Base-by-base conservation (phyloP, 768 basidiomycete species). In the Amanita rimosa region DNA sequence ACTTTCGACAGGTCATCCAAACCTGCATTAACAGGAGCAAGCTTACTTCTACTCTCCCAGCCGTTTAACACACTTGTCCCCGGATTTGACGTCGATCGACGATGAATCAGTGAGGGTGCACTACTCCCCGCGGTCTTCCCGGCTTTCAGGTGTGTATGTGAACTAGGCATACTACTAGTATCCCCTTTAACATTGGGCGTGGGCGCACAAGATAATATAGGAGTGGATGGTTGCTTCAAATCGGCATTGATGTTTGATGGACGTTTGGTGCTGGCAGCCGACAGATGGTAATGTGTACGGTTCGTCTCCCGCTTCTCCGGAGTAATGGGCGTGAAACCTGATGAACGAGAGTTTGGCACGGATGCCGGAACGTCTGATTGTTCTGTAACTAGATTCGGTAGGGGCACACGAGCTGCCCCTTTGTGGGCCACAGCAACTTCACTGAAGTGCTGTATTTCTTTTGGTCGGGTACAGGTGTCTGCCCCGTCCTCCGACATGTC, bases 241-340 rank as follows among this genome's bases (percentile, higher is more conserved):
- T 33, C 34, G 11, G 17, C 36, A n/a, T 37, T 37, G 45, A 46
- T 22, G 37, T 26, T 14, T 48, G 41, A 49, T 35, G 50, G 49
- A 52, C 11, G 46, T 52, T 46, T 46, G 54, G 53, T 21, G 6
- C 33, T 52, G 42, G 14, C 16, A 38, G 17, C 10, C 22, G 13
- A 16, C 17, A 31, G 17, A 26, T 48, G 31, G 11, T 7, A 19
- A 11, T 3, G 9, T 17, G 29, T 27, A 11, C 39, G 37, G 17
- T 33, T 49, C 0, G 67, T 62, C 36, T 70, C 69, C 42, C 67
- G 64, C 46, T 73, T 75, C 43, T 77, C 67, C 0, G 76, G 75
- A 4, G 73, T 70, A 10, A 86, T 74, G 0, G 84, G 78, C 16
- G 85, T 70, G 55, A 88, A 88, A 1, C 84, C 85, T 44, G 83